These are phyloP conservation scores for Cadophora sp. DNA, from an alignment of 2,329 filamentous ascomycete species.

Conservation along the genomic window DNA sequence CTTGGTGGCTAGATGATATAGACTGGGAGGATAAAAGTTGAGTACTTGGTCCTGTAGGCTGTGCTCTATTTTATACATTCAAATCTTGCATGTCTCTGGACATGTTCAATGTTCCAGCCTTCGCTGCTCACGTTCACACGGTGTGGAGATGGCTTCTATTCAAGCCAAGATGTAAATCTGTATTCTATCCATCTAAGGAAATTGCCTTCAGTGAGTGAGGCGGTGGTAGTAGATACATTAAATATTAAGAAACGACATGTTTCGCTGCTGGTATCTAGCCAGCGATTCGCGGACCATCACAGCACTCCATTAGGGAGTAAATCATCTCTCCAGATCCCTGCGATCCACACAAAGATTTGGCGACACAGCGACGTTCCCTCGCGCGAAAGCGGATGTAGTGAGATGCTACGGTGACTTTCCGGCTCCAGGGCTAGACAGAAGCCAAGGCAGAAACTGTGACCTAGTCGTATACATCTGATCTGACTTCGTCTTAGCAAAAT, in stretches of 20 bases:
- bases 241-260: neutral
- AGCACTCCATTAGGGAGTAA: neutral
- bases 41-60: no score
- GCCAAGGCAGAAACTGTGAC: neutral
- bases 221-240: conserved; percentile 3
- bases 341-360: neutral
- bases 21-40: no score
- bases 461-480: neutral
- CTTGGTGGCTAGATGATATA: no score
- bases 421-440: neutral
- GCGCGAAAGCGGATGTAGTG: neutral
- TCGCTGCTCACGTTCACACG: no score
- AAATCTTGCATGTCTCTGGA: no score
- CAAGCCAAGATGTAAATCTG: neutral
- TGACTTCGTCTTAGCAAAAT: neutral
- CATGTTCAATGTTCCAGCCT: no score
- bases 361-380: neutral
- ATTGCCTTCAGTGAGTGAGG: neutral
- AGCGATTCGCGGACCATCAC: neutral
- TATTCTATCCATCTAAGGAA: neutral
- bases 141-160: no score
- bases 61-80: no score
- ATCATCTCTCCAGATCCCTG: neutral
- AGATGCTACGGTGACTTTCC: neutral
- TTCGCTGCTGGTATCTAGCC: neutral